These are phyloP conservation scores for Domatiomyces catenatus DNA, from an alignment of 2,329 filamentous ascomycete genomes.

Conservation along the genomic window DNA sequence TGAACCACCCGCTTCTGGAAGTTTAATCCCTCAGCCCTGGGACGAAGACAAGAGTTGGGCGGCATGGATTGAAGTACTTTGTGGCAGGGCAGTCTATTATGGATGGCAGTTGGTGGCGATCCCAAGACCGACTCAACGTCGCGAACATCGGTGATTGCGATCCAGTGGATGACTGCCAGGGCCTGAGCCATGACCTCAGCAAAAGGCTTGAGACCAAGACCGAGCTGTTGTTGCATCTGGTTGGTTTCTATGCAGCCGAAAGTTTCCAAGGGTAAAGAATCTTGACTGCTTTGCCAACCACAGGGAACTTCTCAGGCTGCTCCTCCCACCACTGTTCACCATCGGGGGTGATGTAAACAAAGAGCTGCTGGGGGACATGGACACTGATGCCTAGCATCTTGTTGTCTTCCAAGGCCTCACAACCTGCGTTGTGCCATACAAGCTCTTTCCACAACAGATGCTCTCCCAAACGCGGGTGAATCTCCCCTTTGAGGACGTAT, in stretches of 20 bases:
- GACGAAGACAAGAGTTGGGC: background rate
- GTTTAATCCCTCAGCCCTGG: background rate
- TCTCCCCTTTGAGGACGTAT: background rate
- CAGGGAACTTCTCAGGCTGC: conserved; percentile 21
- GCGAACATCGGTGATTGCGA: conserved; percentile 32
- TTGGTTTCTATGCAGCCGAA: conserved; percentile 25
- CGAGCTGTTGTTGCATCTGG: conserved; percentile 32
- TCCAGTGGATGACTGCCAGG: conserved; percentile 38
- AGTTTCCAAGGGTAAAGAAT: conserved; percentile 5
- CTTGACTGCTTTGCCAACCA: too few relatives aligned
- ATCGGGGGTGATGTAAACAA: conserved; percentile 15
- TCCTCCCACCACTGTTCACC: conserved; percentile 19
- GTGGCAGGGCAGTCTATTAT: conserved; percentile 3
- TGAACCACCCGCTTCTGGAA: conserved; percentile 17
- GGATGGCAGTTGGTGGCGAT: background rate
- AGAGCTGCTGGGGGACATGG: conserved; percentile 18
- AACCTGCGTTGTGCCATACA: background rate
- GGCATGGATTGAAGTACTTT: background rate
- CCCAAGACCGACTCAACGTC: conserved; percentile 43
- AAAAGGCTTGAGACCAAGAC: conserved; percentile 23
- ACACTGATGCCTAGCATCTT: background rate
- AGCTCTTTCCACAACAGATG: background rate
- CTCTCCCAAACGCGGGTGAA: background rate
- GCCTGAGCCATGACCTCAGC: conserved; percentile 34
- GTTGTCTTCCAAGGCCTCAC: background rate